Percentiles rank a stretch among this genome's conserved stretches.
phyloP scores from a whole-genome alignment of 2,329 filamentous ascomycete genomes.

The Aspergillus spinulosporus region DNA sequence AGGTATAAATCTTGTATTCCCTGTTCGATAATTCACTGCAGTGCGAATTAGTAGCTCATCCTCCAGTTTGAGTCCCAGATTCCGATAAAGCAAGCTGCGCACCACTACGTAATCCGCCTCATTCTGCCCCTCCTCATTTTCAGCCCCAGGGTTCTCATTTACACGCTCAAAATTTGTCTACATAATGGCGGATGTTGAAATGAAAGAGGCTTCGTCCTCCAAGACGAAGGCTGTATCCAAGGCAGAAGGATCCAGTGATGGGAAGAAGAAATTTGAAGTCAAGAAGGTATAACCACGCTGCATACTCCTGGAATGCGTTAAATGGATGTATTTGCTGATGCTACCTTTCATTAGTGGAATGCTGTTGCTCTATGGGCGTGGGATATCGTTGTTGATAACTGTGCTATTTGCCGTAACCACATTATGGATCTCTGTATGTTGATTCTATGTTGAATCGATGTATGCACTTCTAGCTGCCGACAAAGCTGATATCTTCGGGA shows the following conservation, averaged over 20 bases:
- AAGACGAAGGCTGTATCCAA: conserved; percentile 60
- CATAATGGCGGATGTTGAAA: conserved; percentile 90
- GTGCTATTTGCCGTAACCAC: conserved; percentile 97
- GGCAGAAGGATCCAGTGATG: conserved; percentile 57
- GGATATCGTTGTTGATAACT: conserved; percentile 99
- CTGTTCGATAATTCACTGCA: not conserved
- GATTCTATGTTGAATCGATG: not conserved
- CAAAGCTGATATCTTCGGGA: conserved; percentile 20
- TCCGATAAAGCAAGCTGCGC: not conserved
- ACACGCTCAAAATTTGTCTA: not conserved
- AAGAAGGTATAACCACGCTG: conserved; percentile 74
- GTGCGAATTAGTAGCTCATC: not conserved
- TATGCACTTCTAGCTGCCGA: not conserved
- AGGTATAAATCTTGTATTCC: not conserved
- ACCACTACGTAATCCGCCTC: conserved; percentile 22
- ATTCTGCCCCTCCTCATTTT: conserved; percentile 16
- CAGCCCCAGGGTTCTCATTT: not conserved
- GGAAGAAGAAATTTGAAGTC: conserved; percentile 95
- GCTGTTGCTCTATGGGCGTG: conserved; percentile 97
- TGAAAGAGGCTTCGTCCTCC: conserved; percentile 75
- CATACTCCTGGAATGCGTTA: not conserved
- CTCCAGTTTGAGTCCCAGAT: not conserved
- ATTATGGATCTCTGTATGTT: conserved; percentile 96
- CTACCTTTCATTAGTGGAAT: conserved; percentile 72
- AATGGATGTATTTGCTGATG: conserved; percentile 19